These are phyloP conservation scores for Cenchrus americanus DNA, from an alignment of 176 grass and related monocot genomes.

Conservation along the genomic window DNA sequence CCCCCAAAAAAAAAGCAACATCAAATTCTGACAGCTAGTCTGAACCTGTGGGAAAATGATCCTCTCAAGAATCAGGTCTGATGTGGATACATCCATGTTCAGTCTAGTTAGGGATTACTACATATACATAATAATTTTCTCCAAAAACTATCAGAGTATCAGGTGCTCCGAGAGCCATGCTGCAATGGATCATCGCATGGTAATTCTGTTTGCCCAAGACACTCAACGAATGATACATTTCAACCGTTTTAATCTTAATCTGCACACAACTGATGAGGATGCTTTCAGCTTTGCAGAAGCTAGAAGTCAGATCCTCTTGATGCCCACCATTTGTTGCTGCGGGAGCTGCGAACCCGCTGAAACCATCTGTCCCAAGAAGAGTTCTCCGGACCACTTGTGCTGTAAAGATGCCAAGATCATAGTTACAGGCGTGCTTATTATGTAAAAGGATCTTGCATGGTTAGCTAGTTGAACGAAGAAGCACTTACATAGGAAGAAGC, in stretches of 20 bases:
- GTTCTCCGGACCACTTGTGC: slow-evolving; percentile 83
- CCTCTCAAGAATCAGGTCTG: slow-evolving; percentile 12
- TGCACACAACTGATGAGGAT: slow-evolving; percentile 37
- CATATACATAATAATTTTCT: slow-evolving; percentile 45
- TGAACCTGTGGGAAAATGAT: neutral
- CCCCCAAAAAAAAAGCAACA: slow-evolving; percentile 7
- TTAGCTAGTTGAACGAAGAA: neutral
- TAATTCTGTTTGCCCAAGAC: slow-evolving; percentile 30
- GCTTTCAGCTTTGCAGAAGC: slow-evolving; percentile 18
- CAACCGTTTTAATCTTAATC: slow-evolving; percentile 33
- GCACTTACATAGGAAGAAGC: slow-evolving; percentile 83
- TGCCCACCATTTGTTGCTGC: slow-evolving; percentile 88
- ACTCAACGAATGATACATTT: slow-evolving; percentile 26
- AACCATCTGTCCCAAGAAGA: slow-evolving; percentile 96
- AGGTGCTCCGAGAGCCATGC: neutral
- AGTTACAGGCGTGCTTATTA: neutral
- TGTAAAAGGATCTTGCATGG: neutral
- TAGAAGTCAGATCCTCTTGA: slow-evolving; percentile 81
- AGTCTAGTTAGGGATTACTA: slow-evolving; percentile 61
- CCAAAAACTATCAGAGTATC: slow-evolving; percentile 18
- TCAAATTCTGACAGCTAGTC: neutral
- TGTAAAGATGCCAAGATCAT: slow-evolving; percentile 38
- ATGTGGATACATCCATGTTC: slow-evolving; percentile 17
- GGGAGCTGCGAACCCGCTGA: slow-evolving; percentile 83
- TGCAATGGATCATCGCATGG: neutral